These are phyloP conservation scores for Sicyos baderoa DNA, from an alignment of 306 rosid species.

Conservation along the genomic window DNA sequence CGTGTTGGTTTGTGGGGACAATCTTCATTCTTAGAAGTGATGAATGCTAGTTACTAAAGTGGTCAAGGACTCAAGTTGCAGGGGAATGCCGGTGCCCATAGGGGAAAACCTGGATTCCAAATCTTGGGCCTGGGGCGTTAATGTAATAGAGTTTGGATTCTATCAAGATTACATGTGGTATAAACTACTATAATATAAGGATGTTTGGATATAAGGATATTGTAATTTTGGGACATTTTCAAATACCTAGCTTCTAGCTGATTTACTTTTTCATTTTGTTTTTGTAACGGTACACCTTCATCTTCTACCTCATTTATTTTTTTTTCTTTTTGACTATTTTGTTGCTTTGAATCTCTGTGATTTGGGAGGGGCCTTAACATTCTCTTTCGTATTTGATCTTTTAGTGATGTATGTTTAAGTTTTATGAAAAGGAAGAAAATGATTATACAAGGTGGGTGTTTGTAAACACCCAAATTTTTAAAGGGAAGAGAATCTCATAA, in stretches of 20 bases:
- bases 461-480: too few species aligned
- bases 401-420: neutral
- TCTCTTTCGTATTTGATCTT: neutral
- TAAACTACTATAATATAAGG: neutral
- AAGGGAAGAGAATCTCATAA: too few species aligned
- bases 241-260: neutral
- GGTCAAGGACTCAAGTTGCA: too few species aligned
- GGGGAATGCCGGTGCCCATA: too few species aligned
- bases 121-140: too few species aligned
- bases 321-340: neutral
- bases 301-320: neutral
- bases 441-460: neutral
- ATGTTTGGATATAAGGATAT: neutral
- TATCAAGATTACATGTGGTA: neutral
- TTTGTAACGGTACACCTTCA: neutral
- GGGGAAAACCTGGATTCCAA: too few species aligned
- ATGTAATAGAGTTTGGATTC: too few species aligned
- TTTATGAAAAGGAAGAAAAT: neutral
- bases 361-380: neutral
- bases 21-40: too few species aligned
- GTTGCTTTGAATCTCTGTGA: conserved; percentile 1
- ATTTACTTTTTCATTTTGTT: neutral
- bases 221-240: neutral
- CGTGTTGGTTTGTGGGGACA: too few species aligned
- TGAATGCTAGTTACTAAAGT: too few species aligned